Evolutionary conservation across 2,329 filamentous ascomycete species (phyloP), one percentile per base, ranked within the genome.

Genomic region (Alternaria solani): DNA sequence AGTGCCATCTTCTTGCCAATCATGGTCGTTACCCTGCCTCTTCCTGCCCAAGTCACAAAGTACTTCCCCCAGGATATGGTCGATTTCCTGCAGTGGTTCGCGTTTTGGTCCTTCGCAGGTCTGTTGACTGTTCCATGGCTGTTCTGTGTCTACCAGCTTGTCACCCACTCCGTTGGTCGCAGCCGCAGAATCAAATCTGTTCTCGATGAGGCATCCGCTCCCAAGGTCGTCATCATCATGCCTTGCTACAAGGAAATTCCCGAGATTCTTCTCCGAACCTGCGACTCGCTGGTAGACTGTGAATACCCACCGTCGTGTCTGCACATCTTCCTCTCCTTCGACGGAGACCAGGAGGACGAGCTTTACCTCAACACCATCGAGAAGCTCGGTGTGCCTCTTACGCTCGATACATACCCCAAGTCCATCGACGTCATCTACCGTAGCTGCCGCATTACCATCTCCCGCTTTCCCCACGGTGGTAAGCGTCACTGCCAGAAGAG

Each of bases 181-280:
- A 89, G 86, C 42, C 93, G 92, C 76, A 87, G 90, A 53, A 92
- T 97, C 74, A 94, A 96, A 75, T 87, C 92, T 65, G 88, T 93
- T 0, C 85, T 97, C 51, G 92, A 97, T 76, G 92, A 96, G 74
- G 82, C 87, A 3, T 93, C 90, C 1, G 94, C 95, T 0, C 95
- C 94, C 2, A 98, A 98, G 79, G 91, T 96, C 16, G 93, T 97
- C 64, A 91, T 98, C 61, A 90, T 98, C 59, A 97, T 98, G 93
- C 95, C 94, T 5, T 96, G 94, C 74, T 98, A 97, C 82, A 93
- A 95, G 74, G 95, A 98, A 75, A 89, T 93, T 30, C 92, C 93
- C 0, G 90, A 92, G 0, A 86, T 96, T 12, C 85, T 98, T 47
- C 84, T 97, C 56, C 91, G 91, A 47, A 95, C 94, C 5, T 86